Evolutionary conservation across 495 filamentous ascomycete genomes (phyloP), one percentile per base, ranked within the genome.

Genomic region (Aspergillus ostianus): DNA sequence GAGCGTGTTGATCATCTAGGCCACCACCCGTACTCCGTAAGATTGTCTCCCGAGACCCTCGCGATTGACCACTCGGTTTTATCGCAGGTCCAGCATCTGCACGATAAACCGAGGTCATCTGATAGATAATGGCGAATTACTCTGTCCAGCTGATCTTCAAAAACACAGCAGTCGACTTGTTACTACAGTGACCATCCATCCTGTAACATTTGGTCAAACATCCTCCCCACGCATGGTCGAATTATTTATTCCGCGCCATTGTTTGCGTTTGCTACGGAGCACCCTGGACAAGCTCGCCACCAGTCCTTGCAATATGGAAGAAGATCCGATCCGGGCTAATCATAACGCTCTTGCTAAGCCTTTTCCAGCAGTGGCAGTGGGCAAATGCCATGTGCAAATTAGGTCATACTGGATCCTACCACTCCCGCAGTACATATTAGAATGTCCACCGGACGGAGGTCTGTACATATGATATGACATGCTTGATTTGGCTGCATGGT

Each of bases 401-500:
- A 17, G 36, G 12, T 41, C 36, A 41, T 13, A 41, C 36, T 41
- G 36, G 36, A 41, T 41, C 36, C 36, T 41, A 41, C 36, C 36
- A 41, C 13, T 41, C 10, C 29, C 36, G 13, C 36, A 13, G 36
- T 41, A 41, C 36, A 41, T 41, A 41, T 41, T 41, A 17, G 36
- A 13, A 41, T 41, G 36, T n/a, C n/a, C n/a, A n/a, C n/a, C n/a
- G n/a, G n/a, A n/a, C n/a, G n/a, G n/a, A n/a, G n/a, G n/a, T n/a
- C n/a, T n/a, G 30, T 26, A n/a, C 7, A 53, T 54, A 21, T 44
- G 18, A 54, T 46, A 46, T 54, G 52, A 46, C 45, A 54, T 54
- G 52, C 52, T 54, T 54, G 46, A 54, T 54, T 5, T 45, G 52
- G 52, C 32, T 45, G 52, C 52, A 54, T 54, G 17, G 19, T 44